Evolutionary conservation across 2,329 filamentous ascomycete species (phyloP).

Genomic region (Fusarium foetens): DNA sequence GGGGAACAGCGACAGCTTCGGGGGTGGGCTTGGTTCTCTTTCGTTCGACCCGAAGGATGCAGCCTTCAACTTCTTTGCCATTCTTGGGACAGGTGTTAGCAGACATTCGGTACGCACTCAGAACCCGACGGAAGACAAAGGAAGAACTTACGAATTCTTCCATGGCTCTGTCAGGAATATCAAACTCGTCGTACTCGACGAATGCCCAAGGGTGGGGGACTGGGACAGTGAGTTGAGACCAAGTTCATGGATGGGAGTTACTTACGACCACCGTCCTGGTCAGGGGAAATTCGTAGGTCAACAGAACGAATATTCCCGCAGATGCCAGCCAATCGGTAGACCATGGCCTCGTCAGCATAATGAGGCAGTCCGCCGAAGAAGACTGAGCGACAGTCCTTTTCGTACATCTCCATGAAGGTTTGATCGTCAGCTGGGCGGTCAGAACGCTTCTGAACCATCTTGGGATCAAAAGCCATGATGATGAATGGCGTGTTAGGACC

Average conservation of each 20-base stretch:
- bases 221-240: constrained; percentile 27
- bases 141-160: constrained; percentile 50
- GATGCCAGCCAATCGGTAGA: constrained; percentile 51
- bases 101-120: background rate
- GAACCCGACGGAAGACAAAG: background rate
- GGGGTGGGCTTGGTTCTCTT: constrained; percentile 45
- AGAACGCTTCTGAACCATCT: constrained; percentile 12
- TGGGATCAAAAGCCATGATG: constrained; percentile 21
- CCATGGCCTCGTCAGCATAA: constrained; percentile 48
- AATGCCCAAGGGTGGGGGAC: constrained; percentile 48
- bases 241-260: background rate
- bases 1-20: background rate
- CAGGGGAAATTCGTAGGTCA: constrained; percentile 5
- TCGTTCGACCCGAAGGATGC: constrained; percentile 52
- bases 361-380: constrained; percentile 60
- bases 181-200: constrained; percentile 53
- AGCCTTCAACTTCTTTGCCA: constrained; percentile 46
- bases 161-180: constrained; percentile 52
- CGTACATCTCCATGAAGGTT: constrained; percentile 48
- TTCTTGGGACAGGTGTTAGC: constrained; percentile 43
- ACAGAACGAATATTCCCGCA: constrained; percentile 51
- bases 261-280: constrained; percentile 24
- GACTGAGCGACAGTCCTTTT: constrained; percentile 58
- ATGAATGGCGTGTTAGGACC: background rate
- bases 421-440: constrained; percentile 7